A percentile compares a stretch with the other conserved stretches of the same genome.
Evolutionary conservation across 1,284 basidiomycete genomes (phyloP).

Genomic region (Microbotryomycetes sp.): DNA sequence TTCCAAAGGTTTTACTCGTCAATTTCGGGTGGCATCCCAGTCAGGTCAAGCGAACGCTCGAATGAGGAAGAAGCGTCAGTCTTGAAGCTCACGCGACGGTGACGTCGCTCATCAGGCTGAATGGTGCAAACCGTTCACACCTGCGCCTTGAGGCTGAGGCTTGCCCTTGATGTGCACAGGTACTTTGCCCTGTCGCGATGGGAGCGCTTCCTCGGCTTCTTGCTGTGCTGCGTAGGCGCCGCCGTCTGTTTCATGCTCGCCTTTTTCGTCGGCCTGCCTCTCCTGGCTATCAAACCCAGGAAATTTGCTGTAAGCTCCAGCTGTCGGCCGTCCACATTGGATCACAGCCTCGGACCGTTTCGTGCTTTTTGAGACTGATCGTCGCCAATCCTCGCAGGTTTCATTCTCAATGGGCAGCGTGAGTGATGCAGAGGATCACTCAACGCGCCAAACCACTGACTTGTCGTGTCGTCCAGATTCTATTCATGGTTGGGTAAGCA

Average conservation of each 20-base stretch:
- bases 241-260: constrained; percentile 91
- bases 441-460: neutral
- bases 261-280: constrained; percentile 74
- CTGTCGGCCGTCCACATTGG: too few species aligned
- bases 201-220: constrained; percentile 91
- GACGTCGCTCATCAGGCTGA: too few species aligned
- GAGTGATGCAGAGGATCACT: neutral
- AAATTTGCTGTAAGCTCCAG: constrained; percentile 32
- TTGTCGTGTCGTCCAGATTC: constrained; percentile 27
- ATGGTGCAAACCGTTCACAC: too few species aligned
- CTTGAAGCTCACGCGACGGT: neutral
- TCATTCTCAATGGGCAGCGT: constrained; percentile 62
- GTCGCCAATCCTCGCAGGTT: constrained; percentile 48
- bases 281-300: constrained; percentile 68
- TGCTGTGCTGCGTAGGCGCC: constrained; percentile 80
- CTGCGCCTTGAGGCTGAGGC: neutral
- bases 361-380: constrained; percentile 36
- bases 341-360: neutral
- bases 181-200: constrained; percentile 77
- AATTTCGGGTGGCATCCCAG: constrained; percentile 68
- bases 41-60: constrained; percentile 69
- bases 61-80: constrained; percentile 92
- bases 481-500: constrained; percentile 77
- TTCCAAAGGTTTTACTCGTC: constrained; percentile 20
- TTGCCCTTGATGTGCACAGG: neutral